phyloP scores from a whole-genome alignment of 2,329 filamentous ascomycete species.

The Cordyceps farinosa region DNA sequence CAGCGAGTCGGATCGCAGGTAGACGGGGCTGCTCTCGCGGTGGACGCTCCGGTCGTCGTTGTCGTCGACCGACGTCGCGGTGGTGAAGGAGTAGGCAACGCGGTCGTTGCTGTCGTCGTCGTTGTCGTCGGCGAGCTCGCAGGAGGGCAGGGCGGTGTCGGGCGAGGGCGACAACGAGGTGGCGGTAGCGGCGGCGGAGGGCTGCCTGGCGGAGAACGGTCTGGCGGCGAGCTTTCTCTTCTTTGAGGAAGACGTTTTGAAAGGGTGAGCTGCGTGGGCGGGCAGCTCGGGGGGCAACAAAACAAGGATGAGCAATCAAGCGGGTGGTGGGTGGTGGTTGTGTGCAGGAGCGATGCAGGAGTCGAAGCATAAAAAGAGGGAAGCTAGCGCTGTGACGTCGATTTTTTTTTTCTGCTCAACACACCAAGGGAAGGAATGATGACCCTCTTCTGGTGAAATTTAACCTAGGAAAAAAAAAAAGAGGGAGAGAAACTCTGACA shows the following conservation, averaged over 20 bases:
- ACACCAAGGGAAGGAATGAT: constrained; percentile 3
- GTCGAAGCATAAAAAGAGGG: constrained; percentile 1
- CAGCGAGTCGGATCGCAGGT: constrained; percentile 39
- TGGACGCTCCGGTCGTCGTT: constrained; percentile 6
- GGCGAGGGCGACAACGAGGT: constrained; percentile 26
- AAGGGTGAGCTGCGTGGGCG: constrained; percentile 54
- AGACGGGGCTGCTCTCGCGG: constrained; percentile 36
- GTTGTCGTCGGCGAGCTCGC: constrained; percentile 46
- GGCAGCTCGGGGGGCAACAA: constrained; percentile 50
- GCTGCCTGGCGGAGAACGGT: constrained; percentile 44
- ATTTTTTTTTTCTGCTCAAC: not conserved
- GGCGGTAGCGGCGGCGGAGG: constrained; percentile 16
- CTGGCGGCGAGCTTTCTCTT: constrained; percentile 62
- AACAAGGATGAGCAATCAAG: not conserved
- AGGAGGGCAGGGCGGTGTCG: constrained; percentile 50
- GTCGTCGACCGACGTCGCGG: constrained; percentile 31
- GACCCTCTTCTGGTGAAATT: constrained; percentile 8
- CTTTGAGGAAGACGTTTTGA: constrained; percentile 71
- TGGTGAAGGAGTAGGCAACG: constrained; percentile 47
- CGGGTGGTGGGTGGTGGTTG: constrained; percentile 13
- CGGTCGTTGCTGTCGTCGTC: constrained; percentile 40
- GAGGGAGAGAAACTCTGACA: constrained; percentile 13
- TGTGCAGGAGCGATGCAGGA: constrained; percentile 20
- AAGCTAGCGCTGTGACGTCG: not conserved
- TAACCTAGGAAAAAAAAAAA: not conserved